Evolutionary conservation across 768 basidiomycete species (phyloP).

Genomic region (Lactarius tabidus): DNA sequence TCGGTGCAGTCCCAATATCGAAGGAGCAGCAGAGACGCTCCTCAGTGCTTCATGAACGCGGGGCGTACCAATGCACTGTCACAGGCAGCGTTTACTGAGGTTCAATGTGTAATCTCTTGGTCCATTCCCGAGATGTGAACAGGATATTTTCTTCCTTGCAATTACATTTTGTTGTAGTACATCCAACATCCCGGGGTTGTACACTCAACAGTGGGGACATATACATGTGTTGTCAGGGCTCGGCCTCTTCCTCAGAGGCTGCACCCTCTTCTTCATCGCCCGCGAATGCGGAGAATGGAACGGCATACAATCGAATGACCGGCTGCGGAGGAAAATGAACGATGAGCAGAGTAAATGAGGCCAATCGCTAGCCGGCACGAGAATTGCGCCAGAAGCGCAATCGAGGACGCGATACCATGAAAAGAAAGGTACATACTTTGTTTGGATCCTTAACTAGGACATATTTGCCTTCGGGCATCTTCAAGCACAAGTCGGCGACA

Average conservation of each 20-base stretch:
- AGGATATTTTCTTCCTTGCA: background rate
- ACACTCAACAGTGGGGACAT: background rate
- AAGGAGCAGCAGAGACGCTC: slow-evolving; percentile 78
- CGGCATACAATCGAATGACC: slow-evolving; percentile 88
- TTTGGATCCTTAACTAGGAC: slow-evolving; percentile 97
- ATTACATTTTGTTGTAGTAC: slow-evolving; percentile 10
- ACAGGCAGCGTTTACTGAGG: background rate
- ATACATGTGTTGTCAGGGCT: slow-evolving; percentile 27
- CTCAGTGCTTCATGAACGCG: slow-evolving; percentile 41
- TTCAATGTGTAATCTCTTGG: background rate
- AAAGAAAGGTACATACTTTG: slow-evolving; percentile 55
- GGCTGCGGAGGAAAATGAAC: slow-evolving; percentile 49
- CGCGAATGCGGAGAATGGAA: slow-evolving; percentile 85
- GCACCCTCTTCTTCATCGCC: slow-evolving; percentile 63
- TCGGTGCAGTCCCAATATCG: slow-evolving; percentile 62
- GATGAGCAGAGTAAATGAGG: slow-evolving; percentile 18
- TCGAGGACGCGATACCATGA: slow-evolving; percentile 1
- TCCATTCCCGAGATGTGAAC: slow-evolving; percentile 1
- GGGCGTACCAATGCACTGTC: background rate
- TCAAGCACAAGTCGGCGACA: slow-evolving; percentile 90
- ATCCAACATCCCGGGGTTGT: slow-evolving; percentile 1
- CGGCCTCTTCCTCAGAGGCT: slow-evolving; percentile 41
- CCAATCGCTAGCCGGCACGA: background rate
- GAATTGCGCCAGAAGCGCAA: slow-evolving; percentile 1
- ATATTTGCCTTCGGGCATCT: slow-evolving; percentile 97